Conservation (phyloP, 2,329 filamentous ascomycete genomes). For the Trichoderma sp. region DNA sequence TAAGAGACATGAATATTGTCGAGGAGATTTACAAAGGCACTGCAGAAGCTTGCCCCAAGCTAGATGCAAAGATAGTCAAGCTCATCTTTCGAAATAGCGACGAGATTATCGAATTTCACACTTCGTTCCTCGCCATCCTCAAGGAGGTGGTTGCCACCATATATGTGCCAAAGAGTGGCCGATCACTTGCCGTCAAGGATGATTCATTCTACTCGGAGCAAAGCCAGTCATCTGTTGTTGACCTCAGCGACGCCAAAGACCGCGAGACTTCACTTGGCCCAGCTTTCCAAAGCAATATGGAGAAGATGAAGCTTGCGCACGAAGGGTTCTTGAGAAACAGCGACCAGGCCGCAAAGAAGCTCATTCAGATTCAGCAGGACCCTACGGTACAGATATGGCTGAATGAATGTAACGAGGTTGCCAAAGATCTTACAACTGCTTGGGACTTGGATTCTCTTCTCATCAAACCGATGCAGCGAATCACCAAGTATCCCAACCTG, state of each 20-base stretch:
- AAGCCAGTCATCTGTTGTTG: slow-evolving; percentile 44
- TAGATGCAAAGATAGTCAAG: slow-evolving; percentile 83
- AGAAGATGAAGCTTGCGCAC: slow-evolving; percentile 63
- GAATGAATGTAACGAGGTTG: slow-evolving; percentile 88
- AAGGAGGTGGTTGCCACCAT: slow-evolving; percentile 80
- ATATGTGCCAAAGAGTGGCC: slow-evolving; percentile 66
- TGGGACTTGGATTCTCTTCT: slow-evolving; percentile 97
- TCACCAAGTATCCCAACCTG: slow-evolving; percentile 90
- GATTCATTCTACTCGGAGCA: slow-evolving; percentile 48
- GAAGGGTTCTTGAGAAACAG: slow-evolving; percentile 67
- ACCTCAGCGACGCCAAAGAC: slow-evolving; percentile 57
- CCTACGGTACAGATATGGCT: slow-evolving; percentile 79
- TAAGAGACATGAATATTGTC: slow-evolving; percentile 94
- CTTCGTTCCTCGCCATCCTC: slow-evolving; percentile 75
- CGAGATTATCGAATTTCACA: slow-evolving; percentile 86
- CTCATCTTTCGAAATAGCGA: slow-evolving; percentile 91
- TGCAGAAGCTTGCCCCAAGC: slow-evolving; percentile 76
- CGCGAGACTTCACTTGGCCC: slow-evolving; percentile 57
- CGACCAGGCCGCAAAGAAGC: slow-evolving; percentile 62
- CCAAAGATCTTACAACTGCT: slow-evolving; percentile 86
- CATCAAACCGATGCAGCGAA: slow-evolving; percentile 93
- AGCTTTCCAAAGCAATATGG: slow-evolving; percentile 60
- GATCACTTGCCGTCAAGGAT: slow-evolving; percentile 49
- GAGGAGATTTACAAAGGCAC: slow-evolving; percentile 98
- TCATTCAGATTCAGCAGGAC: slow-evolving; percentile 67